phyloP scores from a whole-genome alignment of 176 grass and related monocot species.

The Phyllostachys edulis region DNA sequence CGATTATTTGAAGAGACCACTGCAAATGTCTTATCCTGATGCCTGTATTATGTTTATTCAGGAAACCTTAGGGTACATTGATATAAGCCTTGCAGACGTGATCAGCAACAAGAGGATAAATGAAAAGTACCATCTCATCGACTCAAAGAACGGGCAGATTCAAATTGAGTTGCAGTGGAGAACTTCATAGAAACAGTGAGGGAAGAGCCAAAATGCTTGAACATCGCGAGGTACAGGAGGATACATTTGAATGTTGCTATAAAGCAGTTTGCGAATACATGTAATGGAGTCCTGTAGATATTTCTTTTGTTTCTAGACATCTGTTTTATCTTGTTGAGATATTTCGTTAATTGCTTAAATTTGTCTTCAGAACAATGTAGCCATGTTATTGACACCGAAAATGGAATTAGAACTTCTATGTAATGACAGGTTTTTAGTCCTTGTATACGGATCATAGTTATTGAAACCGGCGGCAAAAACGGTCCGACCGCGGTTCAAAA shows the following conservation, averaged over 20 bases:
- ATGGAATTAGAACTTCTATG: not conserved
- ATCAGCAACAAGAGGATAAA: conserved; percentile 88
- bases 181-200: conserved; percentile 56
- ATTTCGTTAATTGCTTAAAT: conserved; percentile 20
- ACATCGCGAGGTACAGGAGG: not conserved
- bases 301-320: conserved; percentile 17
- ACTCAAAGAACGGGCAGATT: conserved; percentile 86
- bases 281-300: conserved; percentile 46
- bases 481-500: too few relatives aligned
- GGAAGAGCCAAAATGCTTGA: not conserved
- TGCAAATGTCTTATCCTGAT: conserved; percentile 14
- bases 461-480: too few relatives aligned
- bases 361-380: not conserved
- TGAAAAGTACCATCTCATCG: conserved; percentile 75
- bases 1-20: not conserved
- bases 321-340: not conserved
- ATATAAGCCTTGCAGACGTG: conserved; percentile 66
- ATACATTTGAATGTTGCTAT: conserved; percentile 18
- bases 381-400: not conserved
- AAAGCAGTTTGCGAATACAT: conserved; percentile 18
- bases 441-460: not conserved
- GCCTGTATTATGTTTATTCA: conserved; percentile 34
- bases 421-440: not conserved
- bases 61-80: conserved; percentile 83
- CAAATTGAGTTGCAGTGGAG: conserved; percentile 92